These are phyloP conservation scores for Leucogyrophana mollusca DNA, from an alignment of 768 basidiomycete genomes.

Conservation along the genomic window DNA sequence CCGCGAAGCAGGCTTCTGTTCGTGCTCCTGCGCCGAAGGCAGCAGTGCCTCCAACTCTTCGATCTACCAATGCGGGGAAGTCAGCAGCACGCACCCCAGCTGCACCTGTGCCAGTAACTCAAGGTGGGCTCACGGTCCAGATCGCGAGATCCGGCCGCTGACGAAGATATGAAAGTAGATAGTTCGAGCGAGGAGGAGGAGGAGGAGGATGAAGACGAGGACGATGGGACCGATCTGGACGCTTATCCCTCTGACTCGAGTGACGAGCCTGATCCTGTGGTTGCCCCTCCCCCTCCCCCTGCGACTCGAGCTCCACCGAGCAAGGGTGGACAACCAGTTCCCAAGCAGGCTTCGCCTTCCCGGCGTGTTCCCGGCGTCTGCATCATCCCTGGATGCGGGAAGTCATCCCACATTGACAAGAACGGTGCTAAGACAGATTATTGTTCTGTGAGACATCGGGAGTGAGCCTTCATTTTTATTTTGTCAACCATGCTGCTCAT, in stretches of 20 bases:
- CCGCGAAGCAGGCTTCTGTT: slow-evolving; percentile 17
- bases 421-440: slow-evolving; percentile 51
- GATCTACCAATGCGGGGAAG: slow-evolving; percentile 2
- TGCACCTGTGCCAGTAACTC: slow-evolving; percentile 2
- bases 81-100: slow-evolving; percentile 12
- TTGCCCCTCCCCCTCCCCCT: slow-evolving; percentile 6
- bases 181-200: slow-evolving; percentile 20
- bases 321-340: not conserved
- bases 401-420: slow-evolving; percentile 55
- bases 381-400: slow-evolving; percentile 54
- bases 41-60: not conserved
- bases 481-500: slow-evolving; percentile 7
- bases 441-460: slow-evolving; percentile 60
- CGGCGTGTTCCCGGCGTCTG: slow-evolving; percentile 37
- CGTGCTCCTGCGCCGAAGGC: slow-evolving; percentile 8
- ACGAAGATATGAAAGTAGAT: not conserved
- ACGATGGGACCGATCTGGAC: slow-evolving; percentile 26
- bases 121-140: slow-evolving; percentile 21
- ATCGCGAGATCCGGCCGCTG: slow-evolving; percentile 16
- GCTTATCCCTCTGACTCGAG: slow-evolving; percentile 32
- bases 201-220: slow-evolving; percentile 20
- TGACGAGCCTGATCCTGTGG: slow-evolving; percentile 12
- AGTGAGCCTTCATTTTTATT: slow-evolving; percentile 42
- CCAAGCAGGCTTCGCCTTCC: slow-evolving; percentile 7
- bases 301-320: slow-evolving; percentile 9